Evolutionary conservation across 2,329 filamentous ascomycete species (phyloP), one percentile per base, ranked within the genome.

Genomic region (Alternaria arbusti): DNA sequence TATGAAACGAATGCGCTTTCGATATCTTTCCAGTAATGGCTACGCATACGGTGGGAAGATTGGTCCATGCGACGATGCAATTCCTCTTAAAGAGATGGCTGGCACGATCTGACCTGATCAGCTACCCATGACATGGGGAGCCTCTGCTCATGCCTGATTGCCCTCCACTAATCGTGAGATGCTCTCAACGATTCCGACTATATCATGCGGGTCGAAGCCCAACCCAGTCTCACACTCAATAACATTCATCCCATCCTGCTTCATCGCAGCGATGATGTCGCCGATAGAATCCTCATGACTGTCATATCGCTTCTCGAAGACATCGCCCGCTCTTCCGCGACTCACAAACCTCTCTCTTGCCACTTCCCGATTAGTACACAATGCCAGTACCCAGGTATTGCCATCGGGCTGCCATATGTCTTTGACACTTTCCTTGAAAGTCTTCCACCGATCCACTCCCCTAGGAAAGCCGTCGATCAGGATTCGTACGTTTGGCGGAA

Each of bases 391-490:
- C n/a, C 65, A 20, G 5, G 50, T 40, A 17, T n/a, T 40, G 17
- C 5, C 17, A 28, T 9, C 13, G 1, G 61, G 61, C 32, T 5
- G 25, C 63, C 63, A 68, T 13, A 44, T 13, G 2, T 58, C 43
- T 32, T 49, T 40, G 15, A 62, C 57, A 12, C 23, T 17, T 5
- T 66, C 57, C 15, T 57, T 63, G 30, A 65, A 66, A 5, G 23
- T 25, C 15, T 6, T 12, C 57, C 65, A 68, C 11, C 61, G 61
- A 25, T 54, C 57, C 9, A 49, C 47, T n/a, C 57, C 54, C 25
- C 61, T 36, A 2, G 63, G 60, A 36, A 70, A 70, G 1, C 65
- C 65, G 47, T 70, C 67, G 3, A 68, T 47, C 6, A 70, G 30
- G 10, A 63, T 43, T 5, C 62, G 12, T 6, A 63, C 47, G 6